Evolutionary conservation across 305 asterid species (phyloP).

Genomic region (Euphrasia arctica): DNA sequence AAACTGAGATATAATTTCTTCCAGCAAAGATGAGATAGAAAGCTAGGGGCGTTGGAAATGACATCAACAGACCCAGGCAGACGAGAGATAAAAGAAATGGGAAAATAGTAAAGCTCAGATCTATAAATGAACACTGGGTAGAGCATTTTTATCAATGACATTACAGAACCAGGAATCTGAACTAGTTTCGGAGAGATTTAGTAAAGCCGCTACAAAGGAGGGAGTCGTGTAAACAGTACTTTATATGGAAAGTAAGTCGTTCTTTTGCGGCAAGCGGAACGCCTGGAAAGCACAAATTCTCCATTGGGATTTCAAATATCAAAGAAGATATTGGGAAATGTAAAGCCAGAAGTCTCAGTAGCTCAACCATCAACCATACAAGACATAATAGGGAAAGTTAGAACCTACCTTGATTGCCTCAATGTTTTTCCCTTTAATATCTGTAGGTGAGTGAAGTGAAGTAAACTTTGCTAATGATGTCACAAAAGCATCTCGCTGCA

Average conservation of each 20-base stretch:
- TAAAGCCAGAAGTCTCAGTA: constrained; percentile 2
- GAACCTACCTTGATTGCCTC: constrained; percentile 90
- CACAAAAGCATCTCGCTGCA: constrained; percentile 97
- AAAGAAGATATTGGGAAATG: constrained; percentile 11
- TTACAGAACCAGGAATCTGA: neutral
- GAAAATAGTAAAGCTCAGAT: neutral
- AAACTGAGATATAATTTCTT: too few relatives aligned
- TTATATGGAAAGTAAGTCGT: constrained; percentile 3
- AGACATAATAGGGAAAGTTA: constrained; percentile 22
- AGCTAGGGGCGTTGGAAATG: neutral
- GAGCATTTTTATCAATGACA: constrained; percentile 11
- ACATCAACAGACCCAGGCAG: constrained; percentile 10
- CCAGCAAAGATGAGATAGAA: too few relatives aligned
- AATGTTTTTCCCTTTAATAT: constrained; percentile 89
- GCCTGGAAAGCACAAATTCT: constrained; percentile 10
- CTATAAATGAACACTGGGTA: constrained; percentile 1
- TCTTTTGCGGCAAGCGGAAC: constrained; percentile 10
- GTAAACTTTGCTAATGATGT: constrained; percentile 98
- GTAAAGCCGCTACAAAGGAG: constrained; percentile 9
- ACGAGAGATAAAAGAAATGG: constrained; percentile 1
- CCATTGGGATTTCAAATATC: constrained; percentile 9
- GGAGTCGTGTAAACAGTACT: neutral
- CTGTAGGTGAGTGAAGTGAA: constrained; percentile 97
- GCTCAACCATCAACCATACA: constrained; percentile 19
- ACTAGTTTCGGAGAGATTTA: constrained; percentile 11